Evolutionary conservation across 306 rosid genomes (phyloP), one percentile per base, ranked within the genome.

Genomic region (Nissolia schottii): DNA sequence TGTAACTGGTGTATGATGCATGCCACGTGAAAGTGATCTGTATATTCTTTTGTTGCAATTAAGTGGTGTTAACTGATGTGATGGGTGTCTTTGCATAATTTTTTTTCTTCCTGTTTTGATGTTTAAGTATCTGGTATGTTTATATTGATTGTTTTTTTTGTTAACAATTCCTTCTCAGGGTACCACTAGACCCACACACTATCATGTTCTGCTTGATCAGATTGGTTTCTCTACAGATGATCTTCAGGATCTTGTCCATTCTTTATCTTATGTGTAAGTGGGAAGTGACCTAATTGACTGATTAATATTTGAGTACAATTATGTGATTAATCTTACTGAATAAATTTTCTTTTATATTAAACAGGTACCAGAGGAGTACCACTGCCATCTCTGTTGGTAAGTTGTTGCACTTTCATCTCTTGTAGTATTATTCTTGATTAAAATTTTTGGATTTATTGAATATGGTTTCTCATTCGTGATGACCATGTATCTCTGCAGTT

Each of bases 231-330:
- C 99, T 0, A 70, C 99, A 0, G 96, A 95, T 82, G 99, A 95
- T 55, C 85, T 95, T 0, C 96, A 95, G 59, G 96, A 88, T 22
- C 93, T 95, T 18, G 99, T 95, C 53, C 99, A 95, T 75, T 89
- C 97, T 1, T 76, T 95, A 0, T 95, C 99, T 1, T 95, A 95
- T 54, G 99, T 95, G 99, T 95, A 85, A 89, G 99, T 87, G 28
- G 0, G 69, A 20, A 5, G 29, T 70, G 6, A 23, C 41, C 32
- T 56, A 0, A 49, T 77, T 15, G n/a, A 3, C 48, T 53, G 54
- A 28, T 48, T 64, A 55, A 1, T 31, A 1, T 45, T n/a, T n/a
- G 8, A 16, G 61, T 6, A 40, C 6, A 40, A 19, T 27, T 2
- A 20, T 46, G 0, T 29, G 3, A 5, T 28, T 6, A 31, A 74